Evolutionary conservation across 2,329 filamentous ascomycete species (phyloP).

Genomic region (Cladobotryum protrusum): DNA sequence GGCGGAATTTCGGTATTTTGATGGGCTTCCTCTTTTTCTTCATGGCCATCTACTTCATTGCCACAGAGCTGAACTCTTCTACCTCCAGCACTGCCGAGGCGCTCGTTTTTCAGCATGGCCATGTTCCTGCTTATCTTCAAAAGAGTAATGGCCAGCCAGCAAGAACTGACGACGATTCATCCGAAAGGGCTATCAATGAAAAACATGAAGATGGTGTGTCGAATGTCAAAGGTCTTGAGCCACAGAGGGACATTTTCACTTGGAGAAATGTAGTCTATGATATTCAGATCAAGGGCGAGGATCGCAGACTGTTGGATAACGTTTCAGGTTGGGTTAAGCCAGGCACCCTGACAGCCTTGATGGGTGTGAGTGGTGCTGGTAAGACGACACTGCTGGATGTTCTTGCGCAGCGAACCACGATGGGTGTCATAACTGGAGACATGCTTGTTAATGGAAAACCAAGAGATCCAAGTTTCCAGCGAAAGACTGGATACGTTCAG

Average conservation of each 20-base stretch:
- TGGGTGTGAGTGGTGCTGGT: conserved; percentile 51
- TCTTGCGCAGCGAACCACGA: conserved; percentile 44
- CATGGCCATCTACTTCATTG: conserved; percentile 55
- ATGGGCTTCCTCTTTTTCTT: conserved; percentile 59
- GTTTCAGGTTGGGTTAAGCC: conserved; percentile 88
- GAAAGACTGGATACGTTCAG: conserved; percentile 62
- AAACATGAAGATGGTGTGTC: conserved; percentile 8
- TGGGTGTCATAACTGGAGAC: conserved; percentile 59
- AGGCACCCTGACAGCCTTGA: conserved; percentile 75
- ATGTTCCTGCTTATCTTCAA: conserved; percentile 39
- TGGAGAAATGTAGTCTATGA: conserved; percentile 72
- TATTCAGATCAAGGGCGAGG: conserved; percentile 65
- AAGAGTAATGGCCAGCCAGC: conserved; percentile 22
- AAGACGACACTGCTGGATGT: conserved; percentile 40
- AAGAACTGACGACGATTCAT: conserved; percentile 25
- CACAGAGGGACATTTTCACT: conserved; percentile 59
- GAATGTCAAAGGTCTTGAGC: conserved; percentile 28
- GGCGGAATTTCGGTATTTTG: conserved; percentile 66
- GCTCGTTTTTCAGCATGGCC: conserved; percentile 58
- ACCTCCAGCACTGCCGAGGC: conserved; percentile 60
- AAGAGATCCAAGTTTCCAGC: conserved; percentile 52
- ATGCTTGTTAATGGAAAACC: conserved; percentile 59
- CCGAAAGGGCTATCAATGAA: conserved; percentile 16
- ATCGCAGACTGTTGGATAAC: conserved; percentile 66
- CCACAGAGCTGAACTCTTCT: conserved; percentile 59